Evolutionary conservation across 805 yeast species (phyloP).

Genomic region (Candida oleophila): DNA sequence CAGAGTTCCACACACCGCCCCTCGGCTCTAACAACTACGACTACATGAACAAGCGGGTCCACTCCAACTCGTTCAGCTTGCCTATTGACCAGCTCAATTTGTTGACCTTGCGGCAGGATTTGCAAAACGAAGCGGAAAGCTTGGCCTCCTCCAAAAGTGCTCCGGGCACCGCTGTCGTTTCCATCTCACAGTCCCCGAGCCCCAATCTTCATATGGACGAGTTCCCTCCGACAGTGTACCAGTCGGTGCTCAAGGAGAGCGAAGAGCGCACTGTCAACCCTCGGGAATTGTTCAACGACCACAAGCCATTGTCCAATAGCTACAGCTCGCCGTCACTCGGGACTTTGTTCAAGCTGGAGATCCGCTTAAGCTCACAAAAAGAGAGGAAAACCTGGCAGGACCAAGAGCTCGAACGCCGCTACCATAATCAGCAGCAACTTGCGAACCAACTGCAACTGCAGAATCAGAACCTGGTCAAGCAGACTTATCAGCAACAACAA

Average conservation of each 20-base stretch:
- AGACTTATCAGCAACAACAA: too few species aligned
- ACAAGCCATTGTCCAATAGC: neutral
- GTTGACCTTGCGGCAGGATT: slow-evolving; percentile 15
- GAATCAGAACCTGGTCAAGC: too few species aligned
- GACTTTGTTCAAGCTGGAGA: slow-evolving; percentile 9
- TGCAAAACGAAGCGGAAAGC: neutral
- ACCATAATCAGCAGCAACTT: slow-evolving; percentile 2
- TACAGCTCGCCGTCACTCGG: slow-evolving; percentile 12
- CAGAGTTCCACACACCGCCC: slow-evolving; percentile 7
- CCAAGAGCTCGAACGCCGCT: too few species aligned
- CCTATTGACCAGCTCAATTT: slow-evolving; percentile 27
- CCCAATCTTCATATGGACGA: neutral
- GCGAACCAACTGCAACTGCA: slow-evolving; percentile 2
- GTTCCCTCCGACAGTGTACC: slow-evolving; percentile 7
- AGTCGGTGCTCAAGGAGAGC: slow-evolving; percentile 7
- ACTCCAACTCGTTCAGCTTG: slow-evolving; percentile 7
- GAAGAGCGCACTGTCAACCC: slow-evolving; percentile 32
- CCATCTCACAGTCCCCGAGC: slow-evolving; percentile 2
- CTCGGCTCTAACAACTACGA: slow-evolving; percentile 1
- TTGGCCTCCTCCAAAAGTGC: neutral
- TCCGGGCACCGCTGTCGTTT: slow-evolving; percentile 3
- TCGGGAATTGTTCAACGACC: slow-evolving; percentile 21
- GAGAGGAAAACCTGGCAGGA: neutral
- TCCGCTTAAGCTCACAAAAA: neutral
- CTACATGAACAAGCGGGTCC: slow-evolving; percentile 6